Base-by-base conservation (phyloP, 352 stramenopile species). In the Pythium plurisporium region DNA sequence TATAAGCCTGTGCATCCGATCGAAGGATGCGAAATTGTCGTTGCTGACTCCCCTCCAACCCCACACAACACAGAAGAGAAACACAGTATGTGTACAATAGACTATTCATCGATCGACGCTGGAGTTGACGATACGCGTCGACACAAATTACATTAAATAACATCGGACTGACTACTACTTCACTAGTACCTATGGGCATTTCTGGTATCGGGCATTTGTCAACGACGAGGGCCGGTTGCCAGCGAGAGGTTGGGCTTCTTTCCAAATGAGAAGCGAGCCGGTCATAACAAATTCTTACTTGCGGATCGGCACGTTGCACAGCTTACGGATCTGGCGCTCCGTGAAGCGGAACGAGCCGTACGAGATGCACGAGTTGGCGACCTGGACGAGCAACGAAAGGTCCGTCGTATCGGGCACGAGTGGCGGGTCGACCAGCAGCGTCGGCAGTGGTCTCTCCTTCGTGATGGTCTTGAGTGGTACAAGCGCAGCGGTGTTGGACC, bases 281-380 rank as follows among this genome's bases (percentile, higher is more conserved):
- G 3, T 31, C 11, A 25, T 44, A 25, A 31, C 33, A 29, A 11
- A 2, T 20, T 27, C 38, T 45, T 27, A 56, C 36, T 56, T 56
- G 48, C 36, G 48, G 37, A 82, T 78, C 40, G 67, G 66, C 51
- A 87, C 59, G 62, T 89, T 87, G 65, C 74, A 82, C 11, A 89
- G 76, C 55, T 69, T 67, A 22, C 74, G 60, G 41, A 87, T 79
- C 50, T 86, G 74, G 20, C 62, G 59, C 47, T 67, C 69, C 0
- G 59, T 56, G 67, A 89, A 87, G 53, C 48, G 63, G 52, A 70
- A 63, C 10, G 49, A 46, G 47, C 63, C 63, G 41, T 59, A 63
- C 38, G 52, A 70, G 33, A 70, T 47, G 42, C 77, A 90, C 50
- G 67, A 74, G 64, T 90, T 90, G 62, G 79, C 72, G 65, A 90